Conservation (phyloP, 345 rosid species). For the Isatis tinctoria region DNA sequence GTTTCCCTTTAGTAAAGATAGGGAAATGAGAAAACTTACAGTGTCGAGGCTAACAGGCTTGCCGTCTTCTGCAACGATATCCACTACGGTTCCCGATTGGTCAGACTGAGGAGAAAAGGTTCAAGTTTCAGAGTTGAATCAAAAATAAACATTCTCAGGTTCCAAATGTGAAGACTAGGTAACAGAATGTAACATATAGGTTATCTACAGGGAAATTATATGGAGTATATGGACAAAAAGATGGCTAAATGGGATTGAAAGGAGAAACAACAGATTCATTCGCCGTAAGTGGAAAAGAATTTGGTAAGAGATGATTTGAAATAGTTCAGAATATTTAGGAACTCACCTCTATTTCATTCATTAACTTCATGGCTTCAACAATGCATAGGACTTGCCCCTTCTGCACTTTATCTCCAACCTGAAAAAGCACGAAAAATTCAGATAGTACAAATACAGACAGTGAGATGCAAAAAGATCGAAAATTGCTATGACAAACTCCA, state of each 20-base stretch:
- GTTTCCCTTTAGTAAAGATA: background rate
- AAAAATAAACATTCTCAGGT: background rate
- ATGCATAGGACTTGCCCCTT: slow-evolving; percentile 88
- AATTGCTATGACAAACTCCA: background rate
- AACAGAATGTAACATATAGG: background rate
- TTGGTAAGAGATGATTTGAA: background rate
- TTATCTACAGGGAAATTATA: background rate
- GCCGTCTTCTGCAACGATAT: slow-evolving; percentile 69
- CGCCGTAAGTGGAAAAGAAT: background rate
- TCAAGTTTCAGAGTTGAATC: slow-evolving; percentile 11
- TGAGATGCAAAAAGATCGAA: background rate
- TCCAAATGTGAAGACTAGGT: background rate
- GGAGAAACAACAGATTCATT: background rate
- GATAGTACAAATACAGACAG: background rate
- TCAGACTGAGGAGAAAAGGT: slow-evolving; percentile 47
- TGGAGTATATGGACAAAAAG: background rate
- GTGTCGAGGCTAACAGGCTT: slow-evolving; percentile 66
- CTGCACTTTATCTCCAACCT: slow-evolving; percentile 96
- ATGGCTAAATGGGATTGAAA: background rate
- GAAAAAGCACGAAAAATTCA: background rate
- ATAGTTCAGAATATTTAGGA: background rate
- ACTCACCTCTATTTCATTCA: slow-evolving; percentile 93
- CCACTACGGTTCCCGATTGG: slow-evolving; percentile 72
- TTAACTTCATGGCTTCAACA: slow-evolving; percentile 91
- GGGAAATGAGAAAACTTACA: slow-evolving; percentile 38